phyloP scores from a whole-genome alignment of 352 stramenopile genomes.

The Globisporangium iwayamae region DNA sequence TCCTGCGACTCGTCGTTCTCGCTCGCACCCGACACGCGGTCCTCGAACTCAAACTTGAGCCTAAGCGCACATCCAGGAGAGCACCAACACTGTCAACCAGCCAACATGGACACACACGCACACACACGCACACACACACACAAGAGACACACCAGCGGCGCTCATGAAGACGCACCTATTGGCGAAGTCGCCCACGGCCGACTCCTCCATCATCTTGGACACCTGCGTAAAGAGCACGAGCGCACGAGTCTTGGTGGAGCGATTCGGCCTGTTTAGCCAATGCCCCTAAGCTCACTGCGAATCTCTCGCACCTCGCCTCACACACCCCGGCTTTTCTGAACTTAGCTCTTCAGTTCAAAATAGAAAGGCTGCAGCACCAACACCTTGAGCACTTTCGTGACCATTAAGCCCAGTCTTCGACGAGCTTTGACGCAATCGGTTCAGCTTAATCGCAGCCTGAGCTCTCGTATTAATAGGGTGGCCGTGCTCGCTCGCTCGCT shows the following conservation, averaged over 20 bases:
- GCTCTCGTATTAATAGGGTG: background rate
- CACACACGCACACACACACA: background rate
- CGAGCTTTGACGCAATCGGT: background rate
- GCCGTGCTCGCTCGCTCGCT: background rate
- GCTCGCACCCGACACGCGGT: slow-evolving; percentile 44
- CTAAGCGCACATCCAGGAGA: background rate
- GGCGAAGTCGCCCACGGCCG: slow-evolving; percentile 56
- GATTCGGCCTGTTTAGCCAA: background rate
- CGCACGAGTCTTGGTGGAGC: background rate
- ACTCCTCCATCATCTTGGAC: slow-evolving; percentile 45
- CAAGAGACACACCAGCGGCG: background rate
- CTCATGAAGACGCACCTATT: slow-evolving; percentile 29
- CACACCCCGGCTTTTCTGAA: slow-evolving; percentile 1
- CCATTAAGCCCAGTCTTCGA: background rate
- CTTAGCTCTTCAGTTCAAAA: slow-evolving; percentile 13
- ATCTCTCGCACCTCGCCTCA: background rate
- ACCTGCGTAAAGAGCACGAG: background rate
- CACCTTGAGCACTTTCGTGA: slow-evolving; percentile 3
- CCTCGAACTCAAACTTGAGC: slow-evolving; percentile 70
- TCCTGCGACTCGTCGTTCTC: slow-evolving; percentile 63
- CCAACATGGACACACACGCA: background rate
- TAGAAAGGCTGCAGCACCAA: slow-evolving; percentile 1
- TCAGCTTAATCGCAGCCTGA: background rate
- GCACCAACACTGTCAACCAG: background rate
- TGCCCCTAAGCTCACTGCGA: background rate